Conservation (phyloP, 2,329 filamentous ascomycete genomes). For the Fusarium chuoi region DNA sequence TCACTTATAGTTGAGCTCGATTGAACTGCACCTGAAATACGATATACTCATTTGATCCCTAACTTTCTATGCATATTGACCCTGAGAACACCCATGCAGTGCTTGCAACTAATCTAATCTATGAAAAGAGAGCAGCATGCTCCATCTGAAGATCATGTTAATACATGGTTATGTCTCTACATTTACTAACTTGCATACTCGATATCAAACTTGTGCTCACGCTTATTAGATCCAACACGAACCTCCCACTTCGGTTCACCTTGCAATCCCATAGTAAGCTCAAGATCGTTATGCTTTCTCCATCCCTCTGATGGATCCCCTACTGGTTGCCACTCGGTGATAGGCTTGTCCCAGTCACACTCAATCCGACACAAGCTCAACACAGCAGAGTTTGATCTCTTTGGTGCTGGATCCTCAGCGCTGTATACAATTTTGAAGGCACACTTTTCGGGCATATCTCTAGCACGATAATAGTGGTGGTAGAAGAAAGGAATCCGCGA, state of each 20-base stretch:
- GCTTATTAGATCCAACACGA: not conserved
- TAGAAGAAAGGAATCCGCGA: not conserved
- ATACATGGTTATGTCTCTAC: too few species aligned
- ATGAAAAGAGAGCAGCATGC: too few species aligned
- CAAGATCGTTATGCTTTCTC: not conserved
- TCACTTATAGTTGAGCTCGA: not conserved
- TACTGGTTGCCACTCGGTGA: not conserved
- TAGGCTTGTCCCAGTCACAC: not conserved
- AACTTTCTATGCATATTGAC: too few species aligned
- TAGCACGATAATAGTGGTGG: rapidly evolving
- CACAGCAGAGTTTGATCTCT: not conserved
- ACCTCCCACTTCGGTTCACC: not conserved
- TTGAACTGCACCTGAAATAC: too few species aligned
- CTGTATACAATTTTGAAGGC: rapidly evolving
- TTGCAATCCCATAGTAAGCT: not conserved
- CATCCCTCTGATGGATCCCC: not conserved
- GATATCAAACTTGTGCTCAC: not conserved
- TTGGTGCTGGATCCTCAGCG: not conserved
- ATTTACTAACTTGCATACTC: too few species aligned
- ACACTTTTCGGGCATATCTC: rapidly evolving
- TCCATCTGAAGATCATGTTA: not conserved
- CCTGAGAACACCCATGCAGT: too few species aligned
- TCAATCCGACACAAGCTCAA: not conserved
- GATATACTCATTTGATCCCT: too few species aligned
- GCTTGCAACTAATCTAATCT: too few species aligned